Evolutionary conservation across 129 eudicot genomes (phyloP), one percentile per base, ranked within the genome.

Genomic region (Logfia minima): DNA sequence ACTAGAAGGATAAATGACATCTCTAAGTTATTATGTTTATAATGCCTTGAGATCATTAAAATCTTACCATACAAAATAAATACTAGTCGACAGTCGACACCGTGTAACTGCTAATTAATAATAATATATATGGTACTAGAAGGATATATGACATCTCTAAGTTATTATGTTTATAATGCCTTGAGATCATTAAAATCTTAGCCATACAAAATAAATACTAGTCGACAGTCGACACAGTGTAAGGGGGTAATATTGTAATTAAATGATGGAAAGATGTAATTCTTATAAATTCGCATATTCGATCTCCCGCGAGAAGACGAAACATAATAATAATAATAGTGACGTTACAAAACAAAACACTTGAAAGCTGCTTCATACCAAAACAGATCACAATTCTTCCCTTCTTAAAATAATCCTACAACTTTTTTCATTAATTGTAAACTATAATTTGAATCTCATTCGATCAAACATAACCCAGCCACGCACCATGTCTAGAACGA

Each of bases 251-350:
- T 74, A 56, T 58, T 29, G 80, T 80, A 80, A 80, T 66, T 59
- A 0, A 21, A 41, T 4, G 22, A 18, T 19, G 4, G 29, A 56
- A 73, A 72, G 34, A 80, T 80, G 84, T 74, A 59, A 74, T 67
- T 41, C 84, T 62, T 10, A n/a, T 18, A 59, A 70, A 81, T 81
- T 21, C 66, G 84, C 80, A 81, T 81, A 81, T 81, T 81, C 53
- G 53, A 45, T 45, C 84, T 66, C 66, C 65, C 66, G 45, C 45
- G 4, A 66, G 61, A 52, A 74, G 26, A 59, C 75, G 79, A 73
- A 78, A 71, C 18, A 29, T 53, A 48, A 61, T 68, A 68, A 59
- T 1, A 24, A 24, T 24, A 24, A 24, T 24, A 24, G 0, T 31
- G 31, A 74, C 64, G 70, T 80, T 72, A 48, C 80, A 24, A 16